A percentile compares a stretch with the other conserved stretches of the same genome.
Conservation (phyloP, 2,329 filamentous ascomycete species). For the Cladosporium sp. region DNA sequence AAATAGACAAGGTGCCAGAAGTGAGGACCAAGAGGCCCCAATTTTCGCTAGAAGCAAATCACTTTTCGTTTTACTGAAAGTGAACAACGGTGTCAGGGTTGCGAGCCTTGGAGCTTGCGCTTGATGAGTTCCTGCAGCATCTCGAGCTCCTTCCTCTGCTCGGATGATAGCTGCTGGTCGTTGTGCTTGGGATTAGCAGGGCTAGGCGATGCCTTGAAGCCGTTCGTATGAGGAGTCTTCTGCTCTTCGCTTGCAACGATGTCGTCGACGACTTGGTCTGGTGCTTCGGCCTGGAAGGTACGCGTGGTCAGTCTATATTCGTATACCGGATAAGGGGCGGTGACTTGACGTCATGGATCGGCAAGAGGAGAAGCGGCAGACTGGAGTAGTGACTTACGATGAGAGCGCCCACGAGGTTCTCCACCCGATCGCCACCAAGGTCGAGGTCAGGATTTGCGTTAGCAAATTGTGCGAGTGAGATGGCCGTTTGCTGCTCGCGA, state of each 20-base stretch:
- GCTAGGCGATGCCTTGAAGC: slow-evolving; percentile 2
- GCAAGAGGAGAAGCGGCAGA: slow-evolving; percentile 16
- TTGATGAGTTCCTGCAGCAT: slow-evolving; percentile 34
- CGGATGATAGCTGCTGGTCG: slow-evolving; percentile 30
- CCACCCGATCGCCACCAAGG: slow-evolving; percentile 42
- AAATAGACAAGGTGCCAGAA: background rate
- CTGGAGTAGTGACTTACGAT: slow-evolving; percentile 50
- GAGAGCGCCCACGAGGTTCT: slow-evolving; percentile 55
- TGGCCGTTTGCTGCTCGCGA: slow-evolving; percentile 61
- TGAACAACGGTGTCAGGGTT: slow-evolving; percentile 18
- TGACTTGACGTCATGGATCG: slow-evolving; percentile 11
- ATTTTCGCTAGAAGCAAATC: background rate
- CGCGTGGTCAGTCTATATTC: slow-evolving; percentile 14
- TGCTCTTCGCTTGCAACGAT: slow-evolving; percentile 31
- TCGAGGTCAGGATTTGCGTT: slow-evolving; percentile 48
- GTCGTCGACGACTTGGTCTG: slow-evolving; percentile 37
- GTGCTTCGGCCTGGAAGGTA: slow-evolving; percentile 38
- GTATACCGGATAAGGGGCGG: background rate
- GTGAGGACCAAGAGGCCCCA: background rate
- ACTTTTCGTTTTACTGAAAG: too few species aligned
- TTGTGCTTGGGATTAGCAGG: slow-evolving; percentile 28
- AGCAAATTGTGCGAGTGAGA: slow-evolving; percentile 59
- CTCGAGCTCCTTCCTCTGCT: slow-evolving; percentile 31
- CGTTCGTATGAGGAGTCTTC: background rate
- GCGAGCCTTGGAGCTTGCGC: slow-evolving; percentile 27